Percentiles rank a stretch among this genome's conserved stretches.
Evolutionary conservation across 805 yeast species (phyloP).

Genomic region (Zygosaccharomyces lentus): DNA sequence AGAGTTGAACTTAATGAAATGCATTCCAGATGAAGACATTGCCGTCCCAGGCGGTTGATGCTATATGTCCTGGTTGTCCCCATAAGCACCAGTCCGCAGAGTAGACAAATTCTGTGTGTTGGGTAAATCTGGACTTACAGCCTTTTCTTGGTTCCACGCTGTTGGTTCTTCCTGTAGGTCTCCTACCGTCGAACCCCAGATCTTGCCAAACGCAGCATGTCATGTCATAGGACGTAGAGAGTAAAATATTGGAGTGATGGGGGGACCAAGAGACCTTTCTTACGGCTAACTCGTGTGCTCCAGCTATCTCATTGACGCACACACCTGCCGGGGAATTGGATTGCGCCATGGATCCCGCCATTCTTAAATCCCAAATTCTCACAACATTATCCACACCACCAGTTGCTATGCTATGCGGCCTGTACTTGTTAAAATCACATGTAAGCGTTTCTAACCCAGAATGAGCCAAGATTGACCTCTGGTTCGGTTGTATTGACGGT

Average conservation of each 20-base stretch:
- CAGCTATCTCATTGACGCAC: conserved; percentile 72
- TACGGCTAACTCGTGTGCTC: conserved; percentile 82
- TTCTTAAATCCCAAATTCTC: conserved; percentile 83
- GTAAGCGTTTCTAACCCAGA: conserved; percentile 75
- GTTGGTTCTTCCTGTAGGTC: conserved; percentile 42
- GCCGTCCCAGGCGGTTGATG: conserved; percentile 95
- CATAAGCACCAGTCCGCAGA: conserved; percentile 95
- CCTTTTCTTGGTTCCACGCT: conserved; percentile 47
- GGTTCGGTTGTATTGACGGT: conserved; percentile 50
- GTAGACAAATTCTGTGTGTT: conserved; percentile 83
- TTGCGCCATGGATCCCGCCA: conserved; percentile 39
- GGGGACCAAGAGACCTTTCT: conserved; percentile 86
- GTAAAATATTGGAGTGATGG: conserved; percentile 63
- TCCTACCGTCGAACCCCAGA: conserved; percentile 53
- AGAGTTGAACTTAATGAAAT: conserved; percentile 8
- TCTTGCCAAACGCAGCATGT: conserved; percentile 84
- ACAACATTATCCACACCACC: conserved; percentile 89
- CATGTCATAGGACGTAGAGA: conserved; percentile 89
- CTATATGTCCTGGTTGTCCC: conserved; percentile 96
- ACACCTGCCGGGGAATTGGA: conserved; percentile 5
- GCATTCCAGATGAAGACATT: conserved; percentile 88
- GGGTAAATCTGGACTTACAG: conserved; percentile 52
- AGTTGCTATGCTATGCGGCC: conserved; percentile 72
- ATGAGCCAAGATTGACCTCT: conserved; percentile 62
- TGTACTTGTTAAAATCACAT: conserved; percentile 89